Conservation (phyloP, 768 basidiomycete genomes). For the Leucocoprinus leucothites region DNA sequence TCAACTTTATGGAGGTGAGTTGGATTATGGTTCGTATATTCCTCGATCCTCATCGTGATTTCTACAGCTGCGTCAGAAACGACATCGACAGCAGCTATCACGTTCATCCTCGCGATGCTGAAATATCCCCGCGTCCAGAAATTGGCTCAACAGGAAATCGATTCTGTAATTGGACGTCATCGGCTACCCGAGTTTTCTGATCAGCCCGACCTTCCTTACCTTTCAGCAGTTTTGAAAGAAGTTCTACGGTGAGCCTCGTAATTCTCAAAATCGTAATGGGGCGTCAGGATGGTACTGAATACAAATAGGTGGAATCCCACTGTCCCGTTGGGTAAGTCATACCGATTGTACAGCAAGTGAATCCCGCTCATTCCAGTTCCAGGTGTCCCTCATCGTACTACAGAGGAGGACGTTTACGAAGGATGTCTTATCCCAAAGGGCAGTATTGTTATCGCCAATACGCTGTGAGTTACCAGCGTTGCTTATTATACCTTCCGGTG, state of each 20-base stretch:
- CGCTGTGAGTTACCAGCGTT: not conserved
- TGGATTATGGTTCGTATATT: too few species aligned
- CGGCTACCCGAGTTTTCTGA: slow-evolving; percentile 23
- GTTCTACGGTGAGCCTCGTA: slow-evolving; percentile 21
- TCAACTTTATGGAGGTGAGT: too few species aligned
- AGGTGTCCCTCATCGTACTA: slow-evolving; percentile 11
- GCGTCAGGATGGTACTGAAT: not conserved
- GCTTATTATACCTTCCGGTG: not conserved
- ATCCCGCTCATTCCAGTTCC: not conserved
- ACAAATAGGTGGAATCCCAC: slow-evolving; percentile 4
- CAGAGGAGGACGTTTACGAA: slow-evolving; percentile 12
- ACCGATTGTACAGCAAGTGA: too few species aligned
- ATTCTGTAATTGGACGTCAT: slow-evolving; percentile 16
- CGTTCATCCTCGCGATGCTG: slow-evolving; percentile 11
- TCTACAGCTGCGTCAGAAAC: slow-evolving; percentile 9
- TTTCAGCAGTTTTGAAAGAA: slow-evolving; percentile 21
- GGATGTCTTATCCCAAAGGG: slow-evolving; percentile 14
- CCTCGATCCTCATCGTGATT: too few species aligned
- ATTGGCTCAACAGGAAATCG: slow-evolving; percentile 23
- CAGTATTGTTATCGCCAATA: slow-evolving; percentile 5
- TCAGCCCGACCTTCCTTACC: slow-evolving; percentile 17
- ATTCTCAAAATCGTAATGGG: not conserved
- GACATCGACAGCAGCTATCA: not conserved
- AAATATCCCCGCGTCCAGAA: slow-evolving; percentile 14
- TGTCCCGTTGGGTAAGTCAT: not conserved